Base-by-base conservation (phyloP, 1,284 basidiomycete genomes). In the Volvariella volvacea region DNA sequence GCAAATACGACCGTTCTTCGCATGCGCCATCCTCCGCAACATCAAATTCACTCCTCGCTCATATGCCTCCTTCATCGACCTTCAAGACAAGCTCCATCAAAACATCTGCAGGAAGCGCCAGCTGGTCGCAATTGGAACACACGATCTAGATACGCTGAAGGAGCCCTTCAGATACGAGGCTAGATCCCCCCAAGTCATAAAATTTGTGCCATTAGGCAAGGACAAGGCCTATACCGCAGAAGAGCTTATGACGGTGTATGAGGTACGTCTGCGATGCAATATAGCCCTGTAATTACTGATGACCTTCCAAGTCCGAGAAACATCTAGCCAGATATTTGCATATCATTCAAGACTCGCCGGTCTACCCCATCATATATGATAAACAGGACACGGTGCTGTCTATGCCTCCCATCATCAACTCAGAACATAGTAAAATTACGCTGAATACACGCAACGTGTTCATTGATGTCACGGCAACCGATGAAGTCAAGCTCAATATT, bases 381-480 rank as follows among this genome's bases (percentile, higher is more conserved):
- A 71, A 79, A 16, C 74, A 88, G 47, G 84, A 91, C 59, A 80
- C 73, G 25, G 95, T 99, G 1, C 74, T 96, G 15, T 96, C 92
- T 9, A 93, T 99, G 86, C 96, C 96, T 21, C 96, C 96, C 2
- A 97, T 99, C 64, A 96, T 97, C 69, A 97, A 97, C 69, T 95
- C 92, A 4, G 84, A 96, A 51, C 89, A 92, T 67, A 96, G 92
- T 61, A 99, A 98, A 73, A 99, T 99, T 58, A 91, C 92, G 0
- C 73, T 97, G 51, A 84, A 93, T 62, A 99, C 96, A 10, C 80
- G 76, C 48, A 97, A 99, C 65, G 75, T 99, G 60, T 97, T 98
- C 66, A 90, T 99, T 55, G 96, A 99, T 64, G 82, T 92, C 39
- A 99, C 96, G 4, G 95, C 93, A 4, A 95, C 92, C n/a, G 96